Evolutionary conservation across 148 eudicot species (phyloP).

Genomic region (Dianthus caryophyllus): DNA sequence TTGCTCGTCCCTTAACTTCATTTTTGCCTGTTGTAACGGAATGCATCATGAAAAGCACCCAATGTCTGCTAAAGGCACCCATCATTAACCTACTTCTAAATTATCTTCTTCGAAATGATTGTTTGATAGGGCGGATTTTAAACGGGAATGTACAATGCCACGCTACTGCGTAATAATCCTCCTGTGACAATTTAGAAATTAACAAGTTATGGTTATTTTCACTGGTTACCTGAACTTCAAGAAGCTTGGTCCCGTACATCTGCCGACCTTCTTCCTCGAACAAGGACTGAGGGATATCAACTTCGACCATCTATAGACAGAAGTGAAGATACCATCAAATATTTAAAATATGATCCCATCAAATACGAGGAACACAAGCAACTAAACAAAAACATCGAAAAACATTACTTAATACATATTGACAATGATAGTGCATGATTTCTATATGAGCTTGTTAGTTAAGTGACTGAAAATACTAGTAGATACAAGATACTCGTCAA

Average conservation of each 20-base stretch:
- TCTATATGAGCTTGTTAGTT: too few relatives aligned
- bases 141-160: background rate
- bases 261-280: slow-evolving; percentile 96
- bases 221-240: slow-evolving; percentile 74
- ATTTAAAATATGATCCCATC: too few relatives aligned
- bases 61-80: background rate
- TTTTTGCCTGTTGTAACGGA: slow-evolving; percentile 47
- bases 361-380: background rate
- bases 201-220: background rate
- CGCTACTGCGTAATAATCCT: background rate
- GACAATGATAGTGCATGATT: background rate
- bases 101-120: background rate
- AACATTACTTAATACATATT: background rate
- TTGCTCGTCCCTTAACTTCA: slow-evolving; percentile 75
- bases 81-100: background rate
- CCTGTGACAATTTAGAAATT: background rate
- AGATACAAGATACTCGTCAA: too few relatives aligned
- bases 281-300: slow-evolving; percentile 82
- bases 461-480: too few relatives aligned
- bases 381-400: background rate
- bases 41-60: slow-evolving; percentile 10
- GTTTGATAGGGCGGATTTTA: background rate
- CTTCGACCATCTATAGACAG: slow-evolving; percentile 66
- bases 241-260: slow-evolving; percentile 78
- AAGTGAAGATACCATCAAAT: slow-evolving; percentile 2